These are phyloP conservation scores for Glycine soja DNA, from an alignment of 306 rosid genomes.

Conservation along the genomic window DNA sequence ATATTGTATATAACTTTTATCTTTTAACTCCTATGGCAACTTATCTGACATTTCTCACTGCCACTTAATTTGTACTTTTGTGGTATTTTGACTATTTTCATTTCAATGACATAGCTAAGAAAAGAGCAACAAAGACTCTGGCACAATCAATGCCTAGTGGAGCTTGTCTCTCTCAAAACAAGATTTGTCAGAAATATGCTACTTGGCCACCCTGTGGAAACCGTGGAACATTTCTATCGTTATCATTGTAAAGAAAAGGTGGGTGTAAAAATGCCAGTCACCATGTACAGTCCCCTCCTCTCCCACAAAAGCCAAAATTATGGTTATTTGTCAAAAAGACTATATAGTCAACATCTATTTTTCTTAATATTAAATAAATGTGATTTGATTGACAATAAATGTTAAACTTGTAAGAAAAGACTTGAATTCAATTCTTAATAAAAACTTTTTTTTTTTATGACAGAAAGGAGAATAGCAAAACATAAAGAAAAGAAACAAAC, in stretches of 20 bases:
- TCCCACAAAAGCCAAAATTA: background rate
- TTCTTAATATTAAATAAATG: background rate
- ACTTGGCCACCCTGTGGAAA: background rate
- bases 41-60: slow-evolving; percentile 13
- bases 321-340: slow-evolving; percentile 2
- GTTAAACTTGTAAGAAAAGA: background rate
- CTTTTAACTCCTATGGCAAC: background rate
- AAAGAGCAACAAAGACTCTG: background rate
- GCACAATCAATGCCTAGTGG: background rate
- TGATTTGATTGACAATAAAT: background rate
- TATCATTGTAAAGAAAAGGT: background rate
- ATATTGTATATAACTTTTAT: background rate
- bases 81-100: slow-evolving; percentile 27
- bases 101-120: background rate
- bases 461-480: too few relatives aligned
- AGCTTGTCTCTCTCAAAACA: slow-evolving; percentile 11
- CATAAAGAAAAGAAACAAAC: too few relatives aligned
- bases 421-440: background rate
- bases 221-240: background rate
- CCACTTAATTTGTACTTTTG: background rate
- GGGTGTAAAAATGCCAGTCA: background rate
- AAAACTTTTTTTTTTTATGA: too few relatives aligned
- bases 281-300: background rate
- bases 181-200: background rate
- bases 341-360: background rate